Evolutionary conservation across 2,329 filamentous ascomycete species (phyloP).

Genomic region (Pestalotiopsis sp.): DNA sequence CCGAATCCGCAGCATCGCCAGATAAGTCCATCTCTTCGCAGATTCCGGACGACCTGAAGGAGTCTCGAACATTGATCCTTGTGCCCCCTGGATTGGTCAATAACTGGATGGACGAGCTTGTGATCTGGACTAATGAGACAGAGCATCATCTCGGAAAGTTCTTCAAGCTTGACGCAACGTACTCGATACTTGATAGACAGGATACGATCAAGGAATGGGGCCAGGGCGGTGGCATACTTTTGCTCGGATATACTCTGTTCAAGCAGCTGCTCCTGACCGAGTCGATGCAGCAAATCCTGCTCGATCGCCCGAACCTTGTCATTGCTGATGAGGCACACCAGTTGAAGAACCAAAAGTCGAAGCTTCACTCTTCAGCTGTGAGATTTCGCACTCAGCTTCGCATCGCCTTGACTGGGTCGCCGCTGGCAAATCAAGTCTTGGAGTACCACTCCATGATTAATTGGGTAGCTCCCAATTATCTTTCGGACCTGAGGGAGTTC

Average conservation of each 20-base stretch:
- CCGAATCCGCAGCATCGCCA: conserved; percentile 63
- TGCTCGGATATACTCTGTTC: conserved; percentile 77
- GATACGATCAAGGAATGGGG: conserved; percentile 61
- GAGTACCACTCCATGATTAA: conserved; percentile 89
- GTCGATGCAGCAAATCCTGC: conserved; percentile 49
- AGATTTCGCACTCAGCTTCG: conserved; percentile 69
- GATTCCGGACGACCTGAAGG: conserved; percentile 67
- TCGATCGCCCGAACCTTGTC: conserved; percentile 69
- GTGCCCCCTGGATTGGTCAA: conserved; percentile 76
- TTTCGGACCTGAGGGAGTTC: conserved; percentile 73
- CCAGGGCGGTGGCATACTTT: conserved; percentile 68
- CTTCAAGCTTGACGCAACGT: conserved; percentile 53
- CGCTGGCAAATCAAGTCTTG: conserved; percentile 78
- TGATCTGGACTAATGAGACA: conserved; percentile 65
- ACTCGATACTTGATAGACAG: conserved; percentile 40
- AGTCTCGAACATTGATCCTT: conserved; percentile 70
- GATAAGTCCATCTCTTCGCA: conserved; percentile 63
- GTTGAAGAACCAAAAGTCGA: conserved; percentile 68
- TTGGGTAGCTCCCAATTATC: conserved; percentile 80
- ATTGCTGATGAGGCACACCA: conserved; percentile 85
- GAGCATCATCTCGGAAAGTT: conserved; percentile 55
- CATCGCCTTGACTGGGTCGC: conserved; percentile 86
- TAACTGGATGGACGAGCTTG: conserved; percentile 83
- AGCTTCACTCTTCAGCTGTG: conserved; percentile 55
- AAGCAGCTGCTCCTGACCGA: conserved; percentile 35